Evolutionary conservation across 768 basidiomycete species (phyloP), one percentile per base, ranked within the genome.

Genomic region (Tricholoma flavovirens): DNA sequence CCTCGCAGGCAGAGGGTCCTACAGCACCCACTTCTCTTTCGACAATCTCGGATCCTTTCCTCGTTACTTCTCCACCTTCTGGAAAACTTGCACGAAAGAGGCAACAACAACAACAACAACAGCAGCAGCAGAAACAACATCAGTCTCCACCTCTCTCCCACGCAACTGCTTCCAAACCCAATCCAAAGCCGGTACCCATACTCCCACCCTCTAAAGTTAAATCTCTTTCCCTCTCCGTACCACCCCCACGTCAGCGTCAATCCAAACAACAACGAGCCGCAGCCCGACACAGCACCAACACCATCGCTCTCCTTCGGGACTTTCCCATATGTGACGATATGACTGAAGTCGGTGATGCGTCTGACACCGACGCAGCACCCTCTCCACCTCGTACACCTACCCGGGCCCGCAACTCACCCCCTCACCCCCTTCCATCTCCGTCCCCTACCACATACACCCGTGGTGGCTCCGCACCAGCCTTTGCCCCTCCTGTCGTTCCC

Each of bases 251-350:
- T 42, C 69, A 74, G 52, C 69, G 67, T 40, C 58, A 69, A 40
- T 58, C 67, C 35, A 73, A 72, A 51, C 51, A 59, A 51, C 57
- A 59, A 51, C 57, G 55, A 49, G 46, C 54, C n/a, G 33, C 67
- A 9, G 69, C 68, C n/a, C 49, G 30, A 32, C 6, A 32, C 30
- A 32, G 64, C 52, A 62, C 66, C 48, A 49, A 62, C n/a, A 17
- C 36, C n/a, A 15, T 6, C 36, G 36, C 53, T 52, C n/a, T 45
- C 55, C 6, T 68, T 48, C 55, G 64, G 57, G 73, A 71, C 33
- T 88, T 88, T 68, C 88, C 86, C 2, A 71, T 91, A 45, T 90
- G 88, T 61, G 88, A 90, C 59, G 88, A 91, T 62, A 77, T 79
- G 60, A 84, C 79, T 38, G 83, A 85, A 45, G 73, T 71, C 4